Conservation (phyloP, 2,329 filamentous ascomycete species). For the Lasiodiplodia sp. region DNA sequence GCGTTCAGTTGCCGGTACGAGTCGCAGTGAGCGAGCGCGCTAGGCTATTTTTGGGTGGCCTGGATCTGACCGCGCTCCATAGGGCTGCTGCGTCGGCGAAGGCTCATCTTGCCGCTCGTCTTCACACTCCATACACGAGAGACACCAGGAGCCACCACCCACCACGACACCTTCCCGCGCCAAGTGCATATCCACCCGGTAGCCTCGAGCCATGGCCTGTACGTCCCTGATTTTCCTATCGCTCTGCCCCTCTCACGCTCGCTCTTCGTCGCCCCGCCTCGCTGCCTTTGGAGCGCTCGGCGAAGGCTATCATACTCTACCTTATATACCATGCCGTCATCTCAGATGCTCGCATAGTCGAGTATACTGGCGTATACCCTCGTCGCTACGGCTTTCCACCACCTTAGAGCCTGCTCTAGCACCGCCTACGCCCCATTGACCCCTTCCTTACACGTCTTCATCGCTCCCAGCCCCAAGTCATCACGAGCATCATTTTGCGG, state of each 20-base stretch:
- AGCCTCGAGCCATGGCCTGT: conserved; percentile 65
- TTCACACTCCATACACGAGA: conserved; percentile 28
- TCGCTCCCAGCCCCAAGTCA: conserved; percentile 41
- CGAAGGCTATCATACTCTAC: conserved; percentile 45
- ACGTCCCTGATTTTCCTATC: conserved; percentile 53
- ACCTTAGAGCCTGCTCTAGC: conserved; percentile 32
- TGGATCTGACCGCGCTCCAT: conserved; percentile 25
- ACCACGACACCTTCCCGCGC: conserved; percentile 25
- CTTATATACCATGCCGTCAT: conserved; percentile 44
- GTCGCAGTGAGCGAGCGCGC: conserved; percentile 4
- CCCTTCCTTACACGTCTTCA: conserved; percentile 36
- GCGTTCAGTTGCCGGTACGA: background rate
- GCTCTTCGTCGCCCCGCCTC: conserved; percentile 33
- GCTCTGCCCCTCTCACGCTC: conserved; percentile 36
- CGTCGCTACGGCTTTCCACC: conserved; percentile 33
- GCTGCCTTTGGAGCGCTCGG: conserved; percentile 38
- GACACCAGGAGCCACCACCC: conserved; percentile 29
- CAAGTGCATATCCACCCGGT: conserved; percentile 39
- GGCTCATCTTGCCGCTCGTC: conserved; percentile 23
- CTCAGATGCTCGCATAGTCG: conserved; percentile 32
- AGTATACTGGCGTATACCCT: conserved; percentile 22
- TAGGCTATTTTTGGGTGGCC: conserved; percentile 21
- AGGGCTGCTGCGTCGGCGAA: conserved; percentile 22
- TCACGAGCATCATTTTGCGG: conserved; percentile 44
- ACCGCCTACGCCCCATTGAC: conserved; percentile 34